Conservation (phyloP, 83 land plant species). For the Larix sibirica region DNA sequence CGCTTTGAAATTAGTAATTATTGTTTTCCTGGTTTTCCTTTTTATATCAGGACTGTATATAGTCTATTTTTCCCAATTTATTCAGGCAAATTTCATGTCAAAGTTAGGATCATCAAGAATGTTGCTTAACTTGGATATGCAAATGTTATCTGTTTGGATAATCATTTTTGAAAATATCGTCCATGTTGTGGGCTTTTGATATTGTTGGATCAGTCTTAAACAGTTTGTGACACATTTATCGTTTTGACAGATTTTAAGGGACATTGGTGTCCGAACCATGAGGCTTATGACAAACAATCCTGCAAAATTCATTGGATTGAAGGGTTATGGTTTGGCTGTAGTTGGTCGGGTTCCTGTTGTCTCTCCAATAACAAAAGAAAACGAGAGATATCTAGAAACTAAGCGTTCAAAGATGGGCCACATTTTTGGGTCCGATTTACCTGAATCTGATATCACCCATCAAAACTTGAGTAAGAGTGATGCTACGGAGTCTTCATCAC, state of each 20-base stretch:
- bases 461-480: no score
- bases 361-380: conserved; percentile 83
- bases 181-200: neutral
- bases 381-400: conserved; percentile 83
- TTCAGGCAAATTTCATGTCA: neutral
- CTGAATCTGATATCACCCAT: no score
- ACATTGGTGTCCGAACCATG: conserved; percentile 86
- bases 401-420: conserved; percentile 93
- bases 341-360: conserved; percentile 74
- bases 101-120: neutral
- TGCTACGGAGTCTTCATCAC: no score
- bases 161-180: neutral
- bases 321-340: conserved; percentile 84
- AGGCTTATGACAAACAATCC: conserved; percentile 93
- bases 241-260: conserved; percentile 70
- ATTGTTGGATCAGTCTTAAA: neutral
- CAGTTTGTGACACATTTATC: neutral
- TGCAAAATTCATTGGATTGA: conserved; percentile 80
- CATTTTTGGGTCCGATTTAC: conserved; percentile 43
- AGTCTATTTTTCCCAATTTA: neutral
- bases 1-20: neutral
- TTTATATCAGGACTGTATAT: no score
- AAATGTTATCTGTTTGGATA: neutral
- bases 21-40: neutral
- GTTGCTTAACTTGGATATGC: neutral